Conservation (phyloP, 352 stramenopile genomes). For the Phytopythium ostracodes region DNA sequence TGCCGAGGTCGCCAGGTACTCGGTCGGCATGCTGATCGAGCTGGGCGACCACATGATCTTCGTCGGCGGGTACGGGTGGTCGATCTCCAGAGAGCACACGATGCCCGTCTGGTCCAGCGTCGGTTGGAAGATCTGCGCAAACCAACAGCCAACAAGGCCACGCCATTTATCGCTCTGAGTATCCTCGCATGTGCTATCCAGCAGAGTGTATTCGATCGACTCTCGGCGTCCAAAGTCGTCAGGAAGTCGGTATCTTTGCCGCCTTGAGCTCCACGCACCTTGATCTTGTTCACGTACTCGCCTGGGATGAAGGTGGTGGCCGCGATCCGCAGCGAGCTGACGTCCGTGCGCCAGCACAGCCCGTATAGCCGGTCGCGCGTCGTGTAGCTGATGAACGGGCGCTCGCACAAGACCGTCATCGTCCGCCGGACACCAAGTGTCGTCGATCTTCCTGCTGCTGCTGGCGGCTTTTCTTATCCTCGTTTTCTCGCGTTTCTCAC, state of each 20-base stretch:
- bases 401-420: constrained; percentile 29
- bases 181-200: too few relatives aligned
- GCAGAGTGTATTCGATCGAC: too few relatives aligned
- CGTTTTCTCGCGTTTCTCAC: neutral
- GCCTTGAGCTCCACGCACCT: constrained; percentile 30
- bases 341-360: constrained; percentile 67
- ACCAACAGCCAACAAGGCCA: neutral
- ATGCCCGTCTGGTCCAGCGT: constrained; percentile 49
- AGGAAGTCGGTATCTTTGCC: neutral
- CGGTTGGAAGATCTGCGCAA: constrained; percentile 54
- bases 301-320: constrained; percentile 76
- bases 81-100: constrained; percentile 62
- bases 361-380: constrained; percentile 67
- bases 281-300: constrained; percentile 88
- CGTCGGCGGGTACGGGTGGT: constrained; percentile 84
- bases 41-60: constrained; percentile 87
- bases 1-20: constrained; percentile 77
- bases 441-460: neutral
- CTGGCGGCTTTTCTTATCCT: neutral
- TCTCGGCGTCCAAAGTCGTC: too few relatives aligned
- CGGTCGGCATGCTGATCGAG: constrained; percentile 36
- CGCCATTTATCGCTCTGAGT: neutral
- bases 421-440: too few relatives aligned
- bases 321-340: constrained; percentile 58
- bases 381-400: constrained; percentile 67